Base-by-base conservation (phyloP, 2,329 filamentous ascomycete species). In the Chaetomiaceae sp. region DNA sequence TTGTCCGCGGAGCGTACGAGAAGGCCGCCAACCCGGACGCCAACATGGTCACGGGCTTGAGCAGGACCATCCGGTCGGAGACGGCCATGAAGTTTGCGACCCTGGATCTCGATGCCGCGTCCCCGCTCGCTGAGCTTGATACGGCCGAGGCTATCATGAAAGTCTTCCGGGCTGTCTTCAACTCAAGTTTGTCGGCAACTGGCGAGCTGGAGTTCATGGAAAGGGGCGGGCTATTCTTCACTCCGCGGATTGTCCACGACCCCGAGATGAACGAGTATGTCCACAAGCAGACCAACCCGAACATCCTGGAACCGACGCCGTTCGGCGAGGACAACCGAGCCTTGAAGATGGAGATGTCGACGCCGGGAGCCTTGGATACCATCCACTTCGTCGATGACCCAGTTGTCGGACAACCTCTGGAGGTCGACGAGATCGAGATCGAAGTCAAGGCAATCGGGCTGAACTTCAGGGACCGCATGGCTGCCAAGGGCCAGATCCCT, bases 381-480 rank as follows among this genome's bases (percentile, higher is more conserved):
- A 47, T 73, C 1, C 72, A 72, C 59, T 76, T 70, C 43, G 57
- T 70, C 48, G 69, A 72, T 36, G 71, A 74, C 25, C 59, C 65
- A n/a, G 27, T 53, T 0, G 59, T 62, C 15, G 61, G 52, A 2
- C 45, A 59, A 8, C 63, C 68, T 11, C 56, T 74, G 17, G 64
- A 60, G 0, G 64, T 60, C 0, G 64, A 71, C n/a, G 65, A 75
- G 33, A 59, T 76, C 5, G 73, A 76, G 58, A 69, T 76, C 46
- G 68, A 72, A 25, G 68, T 76, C n/a, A 68, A 67, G 29, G 71
- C 71, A 6, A 66, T 71, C 0, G 73, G 74, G 0, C 63, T 79
- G 53, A 79, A 75, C 61, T 74, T 73, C 57, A 69, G 69, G 29
- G 77, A 81, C 56, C 67, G 75, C 1, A 66, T 78, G 54, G 71